These are phyloP conservation scores for Paraphoma sp. DNA, from an alignment of 2,329 filamentous ascomycete species.

Conservation along the genomic window DNA sequence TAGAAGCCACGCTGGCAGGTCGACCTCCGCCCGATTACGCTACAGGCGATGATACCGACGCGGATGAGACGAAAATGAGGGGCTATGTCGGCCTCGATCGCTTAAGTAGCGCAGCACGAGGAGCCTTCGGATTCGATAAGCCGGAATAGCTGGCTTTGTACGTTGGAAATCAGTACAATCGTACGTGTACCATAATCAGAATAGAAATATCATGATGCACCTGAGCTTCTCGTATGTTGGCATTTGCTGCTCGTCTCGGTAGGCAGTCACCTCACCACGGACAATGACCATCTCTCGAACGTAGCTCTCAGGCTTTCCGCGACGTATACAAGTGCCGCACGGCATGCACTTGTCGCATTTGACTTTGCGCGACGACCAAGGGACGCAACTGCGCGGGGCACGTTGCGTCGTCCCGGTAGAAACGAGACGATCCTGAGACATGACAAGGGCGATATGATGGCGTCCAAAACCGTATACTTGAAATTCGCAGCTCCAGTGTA, in stretches of 20 bases:
- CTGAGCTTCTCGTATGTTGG: constrained; percentile 3
- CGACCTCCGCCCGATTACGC: constrained; percentile 5
- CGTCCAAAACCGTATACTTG: no score
- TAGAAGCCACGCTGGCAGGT: constrained; percentile 2
- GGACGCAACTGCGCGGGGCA: constrained; percentile 4
- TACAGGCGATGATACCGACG: neutral
- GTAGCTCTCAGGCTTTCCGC: constrained; percentile 1
- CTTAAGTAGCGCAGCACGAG: constrained; percentile 1
- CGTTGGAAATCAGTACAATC: neutral
- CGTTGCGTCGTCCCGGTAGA: constrained; percentile 1
- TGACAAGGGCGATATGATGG: constrained; percentile 6
- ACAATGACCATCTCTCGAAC: constrained; percentile 4
- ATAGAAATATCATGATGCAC: neutral
- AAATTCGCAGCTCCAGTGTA: neutral
- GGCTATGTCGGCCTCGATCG: constrained; percentile 5
- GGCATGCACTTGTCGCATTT: constrained; percentile 5
- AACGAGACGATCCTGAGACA: neutral
- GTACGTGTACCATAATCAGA: neutral
- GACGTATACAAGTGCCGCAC: constrained; percentile 1
- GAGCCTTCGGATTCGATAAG: constrained; percentile 2
- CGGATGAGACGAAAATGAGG: constrained; percentile 4
- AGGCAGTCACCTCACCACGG: constrained; percentile 2
- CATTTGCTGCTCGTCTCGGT: neutral
- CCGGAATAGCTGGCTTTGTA: neutral
- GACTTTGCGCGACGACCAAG: constrained; percentile 6